These are phyloP conservation scores for Podosphaera aphanis DNA, from an alignment of 2,329 filamentous ascomycete genomes.

Conservation along the genomic window DNA sequence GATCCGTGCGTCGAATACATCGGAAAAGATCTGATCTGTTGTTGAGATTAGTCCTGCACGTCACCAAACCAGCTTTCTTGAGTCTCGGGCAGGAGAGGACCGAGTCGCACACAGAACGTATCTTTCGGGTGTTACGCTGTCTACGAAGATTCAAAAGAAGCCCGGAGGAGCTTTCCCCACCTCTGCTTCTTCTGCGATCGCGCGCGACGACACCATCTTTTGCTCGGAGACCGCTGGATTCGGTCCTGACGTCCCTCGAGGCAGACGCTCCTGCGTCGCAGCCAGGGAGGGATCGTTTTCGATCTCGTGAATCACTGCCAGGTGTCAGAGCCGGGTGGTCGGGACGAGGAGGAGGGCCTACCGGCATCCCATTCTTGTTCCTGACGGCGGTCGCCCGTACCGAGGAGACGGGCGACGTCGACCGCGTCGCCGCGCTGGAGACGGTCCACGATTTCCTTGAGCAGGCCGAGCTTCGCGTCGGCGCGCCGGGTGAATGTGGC, in stretches of 20 bases:
- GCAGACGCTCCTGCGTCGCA: slow-evolving; percentile 2
- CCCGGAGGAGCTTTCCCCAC: slow-evolving; percentile 7
- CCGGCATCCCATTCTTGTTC: slow-evolving; percentile 80
- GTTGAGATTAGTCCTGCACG: no score
- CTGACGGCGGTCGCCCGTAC: slow-evolving; percentile 48
- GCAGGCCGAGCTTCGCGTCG: slow-evolving; percentile 51
- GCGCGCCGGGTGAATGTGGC: slow-evolving; percentile 49
- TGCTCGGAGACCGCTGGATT: slow-evolving; percentile 1
- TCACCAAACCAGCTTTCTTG: no score
- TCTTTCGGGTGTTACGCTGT: no score
- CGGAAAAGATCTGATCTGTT: no score
- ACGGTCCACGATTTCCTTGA: slow-evolving; percentile 53
- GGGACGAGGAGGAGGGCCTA: slow-evolving; percentile 18
- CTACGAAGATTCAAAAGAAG: slow-evolving; percentile 14
- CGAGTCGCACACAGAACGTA: no score
- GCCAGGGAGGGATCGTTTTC: slow-evolving; percentile 20
- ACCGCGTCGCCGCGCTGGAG: slow-evolving; percentile 53
- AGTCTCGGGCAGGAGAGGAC: no score
- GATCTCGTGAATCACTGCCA: slow-evolving; percentile 38
- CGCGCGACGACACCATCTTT: neutral
- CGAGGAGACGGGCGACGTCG: slow-evolving; percentile 62
- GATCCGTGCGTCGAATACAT: no score
- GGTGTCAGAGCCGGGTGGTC: no score
- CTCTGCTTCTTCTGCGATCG: slow-evolving; percentile 6
- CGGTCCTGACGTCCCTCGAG: neutral